Base-by-base conservation (phyloP, 495 filamentous ascomycete genomes). In the Aspergillus sclerotioniger region DNA sequence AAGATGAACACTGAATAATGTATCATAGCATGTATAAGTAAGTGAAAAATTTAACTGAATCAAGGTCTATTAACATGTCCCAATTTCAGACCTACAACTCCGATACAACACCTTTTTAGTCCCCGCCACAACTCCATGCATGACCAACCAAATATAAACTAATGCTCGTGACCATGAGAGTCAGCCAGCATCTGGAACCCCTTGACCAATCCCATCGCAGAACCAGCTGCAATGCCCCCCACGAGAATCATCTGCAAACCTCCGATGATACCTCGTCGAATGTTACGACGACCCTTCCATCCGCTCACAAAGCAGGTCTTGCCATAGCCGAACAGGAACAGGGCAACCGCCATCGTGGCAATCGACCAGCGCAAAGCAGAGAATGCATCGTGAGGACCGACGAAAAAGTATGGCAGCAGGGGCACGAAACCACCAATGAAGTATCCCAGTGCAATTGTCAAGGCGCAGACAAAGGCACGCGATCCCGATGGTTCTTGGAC, bases 331-430 rank as follows among this genome's bases (percentile, higher is more conserved):
- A 93, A 93, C 4, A 80, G 59, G 63, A 91, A 90, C 53, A 93
- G 67, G 0, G 88, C 85, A 19, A 89, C 55, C 7, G 81, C 79
- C 81, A 90, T 91, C 3, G 88, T 81, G 0, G 72, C 77, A 48
- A 91, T 88, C 41, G 86, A 90, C 80, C 85, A 87, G 19, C 74
- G 74, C 63, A 93, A 69, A 19, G 86, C 90, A 15, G 77, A 48
- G 51, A 79, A 76, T 2, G 89, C 84, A n/a, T 82, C 70, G 3
- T 71, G 32, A 10, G 71, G 70, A 0, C 75, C 74, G 33, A 90
- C 84, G 58, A 87, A 88, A 63, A 92, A 87, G 67, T 92, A 92
- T 4, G 89, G 89, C n/a, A 90, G 64, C 8, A 92, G 69, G 10
- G 88, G 88, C 0, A 91, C 71, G 21, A 89, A 79, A 2, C 90